Evolutionary conservation across 768 basidiomycete genomes (phyloP).

Genomic region (Guyanaporus albipodus): DNA sequence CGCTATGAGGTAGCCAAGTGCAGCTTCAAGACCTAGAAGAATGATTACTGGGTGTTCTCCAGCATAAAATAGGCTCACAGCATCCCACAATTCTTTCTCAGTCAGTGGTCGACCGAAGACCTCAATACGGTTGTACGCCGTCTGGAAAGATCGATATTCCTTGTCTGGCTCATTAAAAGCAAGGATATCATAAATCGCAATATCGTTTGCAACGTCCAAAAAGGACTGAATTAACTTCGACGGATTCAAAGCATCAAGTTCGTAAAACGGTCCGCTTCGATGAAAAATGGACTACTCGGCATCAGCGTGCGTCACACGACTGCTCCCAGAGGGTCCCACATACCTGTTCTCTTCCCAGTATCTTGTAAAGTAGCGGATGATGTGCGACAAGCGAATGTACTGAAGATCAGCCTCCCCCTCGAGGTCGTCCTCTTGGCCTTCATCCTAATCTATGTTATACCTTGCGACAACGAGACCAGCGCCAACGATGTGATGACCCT

Average conservation of each 20-base stretch:
- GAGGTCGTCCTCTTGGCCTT: conserved; percentile 52
- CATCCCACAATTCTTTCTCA: conserved; percentile 28
- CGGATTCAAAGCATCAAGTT: conserved; percentile 40
- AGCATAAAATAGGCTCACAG: conserved; percentile 11
- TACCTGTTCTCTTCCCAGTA: conserved; percentile 50
- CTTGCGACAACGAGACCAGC: conserved; percentile 50
- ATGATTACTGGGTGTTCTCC: background rate
- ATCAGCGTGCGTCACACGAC: background rate
- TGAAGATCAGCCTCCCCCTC: conserved; percentile 33
- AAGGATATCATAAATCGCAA: conserved; percentile 45
- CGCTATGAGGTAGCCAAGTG: too few species aligned
- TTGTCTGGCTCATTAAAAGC: conserved; percentile 23
- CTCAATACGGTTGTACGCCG: conserved; percentile 22
- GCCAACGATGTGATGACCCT: conserved; percentile 44
- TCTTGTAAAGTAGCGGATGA: conserved; percentile 49
- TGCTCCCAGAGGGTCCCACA: conserved; percentile 25
- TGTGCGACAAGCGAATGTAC: conserved; percentile 44
- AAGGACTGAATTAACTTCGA: conserved; percentile 40
- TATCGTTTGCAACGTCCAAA: conserved; percentile 48
- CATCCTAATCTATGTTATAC: conserved; percentile 56
- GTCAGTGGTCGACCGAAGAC: conserved; percentile 17
- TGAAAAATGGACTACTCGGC: conserved; percentile 50
- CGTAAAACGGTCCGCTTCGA: conserved; percentile 64
- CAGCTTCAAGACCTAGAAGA: conserved; percentile 20
- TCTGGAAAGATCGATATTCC: conserved; percentile 35